These are phyloP conservation scores for Nitzschia sp. DNA, from an alignment of 108 stramenopile genomes.

Conservation along the genomic window DNA sequence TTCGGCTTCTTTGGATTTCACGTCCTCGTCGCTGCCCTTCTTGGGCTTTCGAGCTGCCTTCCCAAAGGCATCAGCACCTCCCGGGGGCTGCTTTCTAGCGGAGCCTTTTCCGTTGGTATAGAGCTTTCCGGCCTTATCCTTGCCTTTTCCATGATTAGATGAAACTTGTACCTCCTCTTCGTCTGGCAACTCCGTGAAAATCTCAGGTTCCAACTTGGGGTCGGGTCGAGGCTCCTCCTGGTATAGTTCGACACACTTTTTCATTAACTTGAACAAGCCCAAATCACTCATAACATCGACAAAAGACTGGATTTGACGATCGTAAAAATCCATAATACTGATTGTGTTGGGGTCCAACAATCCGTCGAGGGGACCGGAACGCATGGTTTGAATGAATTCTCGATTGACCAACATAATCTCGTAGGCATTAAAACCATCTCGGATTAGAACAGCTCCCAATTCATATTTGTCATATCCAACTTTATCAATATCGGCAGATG, in stretches of 20 bases:
- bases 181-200: background rate
- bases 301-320: conserved; percentile 16
- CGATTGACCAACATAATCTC: conserved; percentile 22
- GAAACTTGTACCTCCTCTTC: background rate
- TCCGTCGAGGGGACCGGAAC: background rate
- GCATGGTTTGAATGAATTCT: conserved; percentile 5
- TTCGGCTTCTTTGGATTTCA: background rate
- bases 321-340: conserved; percentile 19
- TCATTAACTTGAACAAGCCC: conserved; percentile 27
- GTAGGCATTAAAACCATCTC: conserved; percentile 30
- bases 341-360: conserved; percentile 8
- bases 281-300: conserved; percentile 32
- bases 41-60: background rate
- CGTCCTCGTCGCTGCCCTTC: conserved; percentile 2
- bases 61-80: background rate
- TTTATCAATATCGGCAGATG: conserved; percentile 11
- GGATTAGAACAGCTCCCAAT: conserved; percentile 29
- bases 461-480: conserved; percentile 37
- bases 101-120: background rate
- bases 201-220: conserved; percentile 7
- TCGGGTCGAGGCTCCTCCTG: conserved; percentile 17
- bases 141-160: background rate
- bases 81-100: background rate
- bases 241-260: conserved; percentile 23
- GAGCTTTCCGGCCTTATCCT: background rate